Conservation (phyloP, 2,329 filamentous ascomycete species). For the Scedosporium aurantiacum region DNA sequence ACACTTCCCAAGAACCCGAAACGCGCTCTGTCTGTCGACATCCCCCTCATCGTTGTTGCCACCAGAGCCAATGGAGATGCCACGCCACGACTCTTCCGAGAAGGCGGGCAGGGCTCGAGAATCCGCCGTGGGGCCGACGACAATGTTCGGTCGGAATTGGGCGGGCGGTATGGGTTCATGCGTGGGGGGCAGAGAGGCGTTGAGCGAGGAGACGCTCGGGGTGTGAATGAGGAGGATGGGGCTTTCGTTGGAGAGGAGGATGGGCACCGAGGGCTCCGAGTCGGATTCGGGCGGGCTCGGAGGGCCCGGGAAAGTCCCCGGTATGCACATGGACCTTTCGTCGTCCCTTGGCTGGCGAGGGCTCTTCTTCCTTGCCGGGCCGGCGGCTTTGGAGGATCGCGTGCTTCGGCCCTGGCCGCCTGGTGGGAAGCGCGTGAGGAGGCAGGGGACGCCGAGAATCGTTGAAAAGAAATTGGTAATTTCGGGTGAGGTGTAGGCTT, state of each 20-base stretch:
- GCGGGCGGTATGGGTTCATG: conserved; percentile 57
- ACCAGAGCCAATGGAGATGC: conserved; percentile 24
- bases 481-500: conserved; percentile 53
- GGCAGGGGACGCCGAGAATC: conserved; percentile 67
- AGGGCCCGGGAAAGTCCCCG: conserved; percentile 40
- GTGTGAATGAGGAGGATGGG: conserved; percentile 78
- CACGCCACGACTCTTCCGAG: conserved; percentile 51
- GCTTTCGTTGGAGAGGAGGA: conserved; percentile 84
- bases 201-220: conserved; percentile 69
- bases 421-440: conserved; percentile 72
- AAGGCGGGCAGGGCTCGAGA: conserved; percentile 46
- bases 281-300: conserved; percentile 48
- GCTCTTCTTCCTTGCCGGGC: conserved; percentile 38
- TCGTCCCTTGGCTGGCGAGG: conserved; percentile 29
- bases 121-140: conserved; percentile 43
- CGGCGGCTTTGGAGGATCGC: conserved; percentile 57
- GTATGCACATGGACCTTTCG: conserved; percentile 22
- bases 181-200: conserved; percentile 55
- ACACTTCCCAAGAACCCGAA: conserved; percentile 71
- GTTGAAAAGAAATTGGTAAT: conserved; percentile 70
- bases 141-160: conserved; percentile 82
- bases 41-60: conserved; percentile 59
- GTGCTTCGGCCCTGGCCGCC: conserved; percentile 46
- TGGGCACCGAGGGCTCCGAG: conserved; percentile 33
- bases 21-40: conserved; percentile 29